A percentile compares a stretch with the other conserved stretches of the same genome.
Evolutionary conservation across 805 yeast genomes (phyloP).

Genomic region (Cyberlindnera mississippiensis): DNA sequence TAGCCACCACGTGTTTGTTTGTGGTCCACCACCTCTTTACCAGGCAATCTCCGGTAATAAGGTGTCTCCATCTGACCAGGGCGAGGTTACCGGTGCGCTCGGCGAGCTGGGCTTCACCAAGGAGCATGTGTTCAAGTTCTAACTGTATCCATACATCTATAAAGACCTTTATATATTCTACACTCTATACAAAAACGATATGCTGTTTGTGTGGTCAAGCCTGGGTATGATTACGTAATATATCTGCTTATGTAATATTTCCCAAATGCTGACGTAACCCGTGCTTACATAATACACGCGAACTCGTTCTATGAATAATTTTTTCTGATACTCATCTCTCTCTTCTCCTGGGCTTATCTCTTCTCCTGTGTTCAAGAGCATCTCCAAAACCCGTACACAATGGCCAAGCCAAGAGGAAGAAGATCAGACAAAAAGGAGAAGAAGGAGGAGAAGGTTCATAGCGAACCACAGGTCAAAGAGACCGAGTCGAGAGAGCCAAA

Average conservation of each 20-base stretch:
- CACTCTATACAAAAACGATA: too few relatives aligned
- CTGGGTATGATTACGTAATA: too few relatives aligned
- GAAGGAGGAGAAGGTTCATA: slow-evolving; percentile 7
- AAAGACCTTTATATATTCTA: too few relatives aligned
- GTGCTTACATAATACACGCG: too few relatives aligned
- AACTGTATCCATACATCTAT: slow-evolving; percentile 16
- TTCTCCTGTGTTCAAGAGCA: neutral
- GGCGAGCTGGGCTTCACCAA: slow-evolving; percentile 84
- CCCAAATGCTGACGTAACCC: too few relatives aligned
- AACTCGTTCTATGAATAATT: too few relatives aligned
- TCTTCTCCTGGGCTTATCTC: neutral
- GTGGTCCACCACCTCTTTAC: slow-evolving; percentile 95
- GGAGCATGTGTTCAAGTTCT: slow-evolving; percentile 88
- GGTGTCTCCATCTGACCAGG: slow-evolving; percentile 86
- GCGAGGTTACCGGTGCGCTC: slow-evolving; percentile 85
- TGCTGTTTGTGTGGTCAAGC: too few relatives aligned
- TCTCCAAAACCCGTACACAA: slow-evolving; percentile 1
- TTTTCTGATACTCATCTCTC: too few relatives aligned
- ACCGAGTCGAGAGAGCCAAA: slow-evolving; percentile 26
- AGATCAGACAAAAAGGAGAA: slow-evolving; percentile 31
- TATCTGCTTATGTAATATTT: too few relatives aligned
- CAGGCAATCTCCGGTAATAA: slow-evolving; percentile 83
- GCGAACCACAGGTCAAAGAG: slow-evolving; percentile 11
- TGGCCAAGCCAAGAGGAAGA: slow-evolving; percentile 41
- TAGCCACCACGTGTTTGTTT: slow-evolving; percentile 74